Percentiles rank a stretch among this genome's conserved stretches.
Conservation (phyloP, 2,329 filamentous ascomycete genomes). For the Xylaria sp. region DNA sequence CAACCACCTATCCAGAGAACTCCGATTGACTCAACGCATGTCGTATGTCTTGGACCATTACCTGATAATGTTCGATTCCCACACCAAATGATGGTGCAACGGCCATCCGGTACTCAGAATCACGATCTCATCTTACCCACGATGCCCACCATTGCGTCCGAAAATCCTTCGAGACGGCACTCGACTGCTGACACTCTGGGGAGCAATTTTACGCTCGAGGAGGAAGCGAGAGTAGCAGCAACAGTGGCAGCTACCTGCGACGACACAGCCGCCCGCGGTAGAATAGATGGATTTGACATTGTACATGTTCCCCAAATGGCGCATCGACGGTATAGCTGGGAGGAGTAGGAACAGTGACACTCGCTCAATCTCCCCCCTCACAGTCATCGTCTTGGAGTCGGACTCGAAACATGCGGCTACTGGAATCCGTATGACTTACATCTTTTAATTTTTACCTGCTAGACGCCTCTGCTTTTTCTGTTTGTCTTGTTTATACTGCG, state of each 20-base stretch:
- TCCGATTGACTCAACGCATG: conserved; percentile 57
- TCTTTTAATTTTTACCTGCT: conserved; percentile 23
- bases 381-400: neutral
- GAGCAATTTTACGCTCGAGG: conserved; percentile 63
- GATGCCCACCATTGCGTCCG: conserved; percentile 37
- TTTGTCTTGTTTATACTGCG: neutral
- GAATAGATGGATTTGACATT: conserved; percentile 41
- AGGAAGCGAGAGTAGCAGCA: conserved; percentile 46
- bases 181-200: conserved; percentile 54
- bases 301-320: conserved; percentile 43
- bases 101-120: conserved; percentile 36
- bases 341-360: conserved; percentile 34
- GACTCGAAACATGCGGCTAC: neutral
- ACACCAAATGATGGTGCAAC: conserved; percentile 34
- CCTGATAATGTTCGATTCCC: conserved; percentile 55
- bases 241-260: conserved; percentile 21
- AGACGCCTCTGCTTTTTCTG: conserved; percentile 22
- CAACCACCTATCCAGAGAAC: conserved; percentile 50
- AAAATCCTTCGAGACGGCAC: conserved; percentile 35
- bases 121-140: conserved; percentile 37
- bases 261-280: conserved; percentile 25
- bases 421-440: conserved; percentile 11
- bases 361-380: neutral
- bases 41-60: conserved; percentile 61
- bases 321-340: conserved; percentile 44